Evolutionary conservation across 2,329 filamentous ascomycete genomes (phyloP), one percentile per base, ranked within the genome.

Genomic region (Geoglossum cookeanum): DNA sequence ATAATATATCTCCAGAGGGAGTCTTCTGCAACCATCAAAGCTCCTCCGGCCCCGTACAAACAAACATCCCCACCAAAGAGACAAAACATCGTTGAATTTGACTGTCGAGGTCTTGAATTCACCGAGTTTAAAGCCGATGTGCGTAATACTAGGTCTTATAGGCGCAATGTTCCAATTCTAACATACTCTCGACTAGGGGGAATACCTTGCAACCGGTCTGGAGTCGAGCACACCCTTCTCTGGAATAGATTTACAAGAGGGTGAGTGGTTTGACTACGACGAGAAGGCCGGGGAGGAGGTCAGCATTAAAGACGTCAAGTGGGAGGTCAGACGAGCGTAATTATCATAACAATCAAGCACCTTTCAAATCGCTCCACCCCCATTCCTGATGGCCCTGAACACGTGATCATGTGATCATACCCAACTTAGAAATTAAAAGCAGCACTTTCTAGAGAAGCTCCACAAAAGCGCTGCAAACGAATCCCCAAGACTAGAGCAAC

Each of bases 191-290:
- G 29, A 13, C 45, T 37, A 94, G 85, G 92, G 92, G 11, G 86
- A 94, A 54, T 98, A 90, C 86, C 74, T 91, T 58, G 90, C 85
- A 0, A 87, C 85, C 52, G 92, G 90, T 2, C 59, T 78, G 15
- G 90, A 96, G 17, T 89, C 88, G 0, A 77, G 76, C 8, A 92
- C 86, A 45, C 86, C 87, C 64, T 98, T 98, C 66, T 76, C 80
- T 0, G 80, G 72, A 4, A 85, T 97, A 57, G 90, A 97, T 63
- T 71, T 98, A 57, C 74, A 75, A 0, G 92, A 98, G 32, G 91
- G 87, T 30, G 92, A 98, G 65, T 98, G 92, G 92, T 98, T 85
- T 69, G 91, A 97, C 64, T 98, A 97, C 65, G 90, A 97, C 63
- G 90, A 97, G 71, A 96, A 97, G 74, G 78, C 87, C 0, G 78